Base-by-base conservation (phyloP, 176 grass and related monocot genomes). In the Aegilops tauschii region DNA sequence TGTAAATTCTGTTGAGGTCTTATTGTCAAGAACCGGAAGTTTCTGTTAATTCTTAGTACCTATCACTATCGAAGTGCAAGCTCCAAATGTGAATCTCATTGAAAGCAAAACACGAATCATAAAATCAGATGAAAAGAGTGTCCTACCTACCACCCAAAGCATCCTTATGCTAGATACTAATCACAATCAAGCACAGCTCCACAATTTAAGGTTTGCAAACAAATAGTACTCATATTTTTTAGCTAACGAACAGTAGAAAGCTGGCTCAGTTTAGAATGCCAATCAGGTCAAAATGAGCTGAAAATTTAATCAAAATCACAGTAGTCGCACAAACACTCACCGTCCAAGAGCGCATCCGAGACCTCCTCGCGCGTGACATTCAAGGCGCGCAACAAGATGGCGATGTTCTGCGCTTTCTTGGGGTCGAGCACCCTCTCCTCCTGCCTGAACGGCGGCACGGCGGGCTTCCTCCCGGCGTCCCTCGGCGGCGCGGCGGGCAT, bases 341-440 rank as follows among this genome's bases (percentile, higher is more conserved):
- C 97, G 75, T 99, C 97, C 72, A 96, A 72, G 23, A 99, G 89
- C 21, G 94, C 90, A 65, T 99, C 97, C 2, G 94, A 92, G 56
- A 99, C 94, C 81, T 99, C 97, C 78, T 99, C 97, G 0, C 87
- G 86, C 6, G 97, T 99, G 32, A 99, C 94, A 91, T 99, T 99
- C 80, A 99, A 86, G 21, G 97, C 97, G 27, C 97, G 95, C 18
- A 99, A 69, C 65, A 99, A 87, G 87, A 99, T 99, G 73, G 94
- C 92, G 23, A 99, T 99, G 76, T 99, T 99, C 84, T 99, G 97
- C 12, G 97, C 95, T 86, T 99, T 99, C 91, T 99, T 99, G 6
- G 97, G 97, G 78, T 99, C 97, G 28, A 99, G 87, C 63, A 99
- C 97, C 92, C 97, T 96, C 82, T 99, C 90, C 89, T 99, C 97